Conservation (phyloP, 495 filamentous ascomycete species). For the Penicillium simplicissimum region DNA sequence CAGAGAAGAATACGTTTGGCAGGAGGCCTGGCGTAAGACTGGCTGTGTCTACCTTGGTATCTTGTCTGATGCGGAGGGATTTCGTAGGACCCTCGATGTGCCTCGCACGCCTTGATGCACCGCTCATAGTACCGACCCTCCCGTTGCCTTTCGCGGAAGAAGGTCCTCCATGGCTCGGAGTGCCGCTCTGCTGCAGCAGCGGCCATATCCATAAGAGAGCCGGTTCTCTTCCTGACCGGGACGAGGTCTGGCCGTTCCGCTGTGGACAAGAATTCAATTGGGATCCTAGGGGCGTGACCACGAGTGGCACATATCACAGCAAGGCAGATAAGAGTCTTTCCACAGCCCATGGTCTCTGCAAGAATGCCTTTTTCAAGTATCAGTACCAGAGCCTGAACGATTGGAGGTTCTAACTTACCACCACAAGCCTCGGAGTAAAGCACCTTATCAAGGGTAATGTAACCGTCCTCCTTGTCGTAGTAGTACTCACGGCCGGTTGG, state of each 20-base stretch:
- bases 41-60: conserved; percentile 43
- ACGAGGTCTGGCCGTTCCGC: conserved; percentile 34
- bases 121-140: conserved; percentile 39
- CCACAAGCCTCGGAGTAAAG: conserved; percentile 76
- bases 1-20: conserved; percentile 61
- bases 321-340: conserved; percentile 89
- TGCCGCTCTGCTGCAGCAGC: conserved; percentile 64
- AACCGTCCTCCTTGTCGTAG: conserved; percentile 65
- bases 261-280: conserved; percentile 54
- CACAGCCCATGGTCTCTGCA: conserved; percentile 66
- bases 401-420: conserved; percentile 43
- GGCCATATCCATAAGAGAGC: conserved; percentile 67
- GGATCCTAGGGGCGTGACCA: conserved; percentile 64
- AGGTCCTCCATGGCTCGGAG: conserved; percentile 66
- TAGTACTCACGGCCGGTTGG: conserved; percentile 68
- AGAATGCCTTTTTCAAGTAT: conserved; percentile 35
- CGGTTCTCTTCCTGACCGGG: conserved; percentile 45
- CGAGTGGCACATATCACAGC: conserved; percentile 80
- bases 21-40: conserved; percentile 38
- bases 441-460: conserved; percentile 59
- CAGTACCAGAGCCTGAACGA: not conserved
- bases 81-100: conserved; percentile 54
- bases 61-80: conserved; percentile 51
- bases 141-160: conserved; percentile 48
- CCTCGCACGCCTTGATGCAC: conserved; percentile 58